Conservation (phyloP, 805 yeast species). For the Myxozyma sirexii region DNA sequence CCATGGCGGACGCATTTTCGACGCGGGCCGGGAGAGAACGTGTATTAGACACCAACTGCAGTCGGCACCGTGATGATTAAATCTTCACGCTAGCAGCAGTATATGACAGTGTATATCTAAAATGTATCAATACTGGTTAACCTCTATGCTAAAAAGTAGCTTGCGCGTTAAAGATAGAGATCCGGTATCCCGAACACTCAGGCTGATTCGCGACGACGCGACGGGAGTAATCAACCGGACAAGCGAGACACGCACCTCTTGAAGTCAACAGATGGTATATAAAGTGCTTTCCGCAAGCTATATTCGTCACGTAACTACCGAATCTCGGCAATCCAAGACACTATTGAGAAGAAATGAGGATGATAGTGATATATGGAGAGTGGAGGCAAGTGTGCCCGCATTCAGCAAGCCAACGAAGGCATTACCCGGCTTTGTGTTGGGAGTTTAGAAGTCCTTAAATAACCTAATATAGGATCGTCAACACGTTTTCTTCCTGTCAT, state of each 20-base stretch:
- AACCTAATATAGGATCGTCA: not conserved
- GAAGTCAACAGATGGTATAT: not conserved
- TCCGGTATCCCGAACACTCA: not conserved
- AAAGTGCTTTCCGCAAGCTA: not conserved
- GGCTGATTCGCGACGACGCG: not conserved
- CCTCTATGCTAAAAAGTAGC: no score
- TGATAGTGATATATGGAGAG: not conserved
- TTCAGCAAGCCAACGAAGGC: not conserved
- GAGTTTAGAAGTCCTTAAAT: not conserved
- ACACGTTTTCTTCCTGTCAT: no score
- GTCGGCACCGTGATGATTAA: not conserved
- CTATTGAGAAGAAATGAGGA: not conserved
- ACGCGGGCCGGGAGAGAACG: not conserved
- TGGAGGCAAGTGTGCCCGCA: not conserved
- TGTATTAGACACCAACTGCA: not conserved
- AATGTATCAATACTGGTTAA: no score
- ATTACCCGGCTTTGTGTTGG: slow-evolving; percentile 9
- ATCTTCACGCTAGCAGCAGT: not conserved
- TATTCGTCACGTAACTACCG: not conserved
- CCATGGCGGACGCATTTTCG: slow-evolving; percentile 51
- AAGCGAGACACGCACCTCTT: not conserved
- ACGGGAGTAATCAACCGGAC: not conserved
- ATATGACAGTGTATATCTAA: no score
- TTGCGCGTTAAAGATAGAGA: not conserved
- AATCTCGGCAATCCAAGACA: not conserved